Conservation (phyloP, 352 stramenopile genomes). For the Saprolegnia parasitica region DNA sequence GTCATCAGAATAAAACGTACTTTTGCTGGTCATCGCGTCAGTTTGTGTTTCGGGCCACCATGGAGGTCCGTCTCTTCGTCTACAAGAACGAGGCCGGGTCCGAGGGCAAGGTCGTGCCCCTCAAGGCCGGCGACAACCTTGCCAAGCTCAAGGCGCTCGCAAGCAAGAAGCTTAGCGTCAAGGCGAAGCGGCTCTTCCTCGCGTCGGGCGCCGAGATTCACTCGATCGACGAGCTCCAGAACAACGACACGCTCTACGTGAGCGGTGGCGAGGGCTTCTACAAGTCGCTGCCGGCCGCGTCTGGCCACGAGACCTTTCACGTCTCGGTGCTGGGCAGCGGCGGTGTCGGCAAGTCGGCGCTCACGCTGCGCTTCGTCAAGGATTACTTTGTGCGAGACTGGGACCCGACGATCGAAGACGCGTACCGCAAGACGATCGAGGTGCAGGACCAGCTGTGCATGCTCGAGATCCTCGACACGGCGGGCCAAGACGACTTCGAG, state of each 20-base stretch:
- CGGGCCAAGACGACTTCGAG: slow-evolving; percentile 88
- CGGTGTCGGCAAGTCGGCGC: slow-evolving; percentile 87
- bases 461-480: slow-evolving; percentile 88
- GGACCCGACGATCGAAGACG: slow-evolving; percentile 89
- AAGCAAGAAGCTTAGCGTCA: slow-evolving; percentile 81
- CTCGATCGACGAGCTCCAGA: slow-evolving; percentile 83
- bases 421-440: slow-evolving; percentile 83
- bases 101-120: slow-evolving; percentile 81
- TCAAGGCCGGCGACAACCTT: slow-evolving; percentile 68
- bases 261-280: slow-evolving; percentile 83
- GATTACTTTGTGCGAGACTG: slow-evolving; percentile 90
- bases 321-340: slow-evolving; percentile 84
- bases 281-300: slow-evolving; percentile 34
- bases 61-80: slow-evolving; percentile 60
- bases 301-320: slow-evolving; percentile 77
- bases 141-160: slow-evolving; percentile 73
- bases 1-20: background rate
- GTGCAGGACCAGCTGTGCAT: slow-evolving; percentile 82
- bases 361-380: slow-evolving; percentile 86
- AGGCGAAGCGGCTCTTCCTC: slow-evolving; percentile 74
- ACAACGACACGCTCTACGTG: slow-evolving; percentile 86
- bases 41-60: background rate
- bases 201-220: slow-evolving; percentile 79
- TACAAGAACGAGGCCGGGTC: slow-evolving; percentile 84
- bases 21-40: background rate